phyloP scores from a whole-genome alignment of 2,329 filamentous ascomycete species.

The Phaeosphaeria sp. region DNA sequence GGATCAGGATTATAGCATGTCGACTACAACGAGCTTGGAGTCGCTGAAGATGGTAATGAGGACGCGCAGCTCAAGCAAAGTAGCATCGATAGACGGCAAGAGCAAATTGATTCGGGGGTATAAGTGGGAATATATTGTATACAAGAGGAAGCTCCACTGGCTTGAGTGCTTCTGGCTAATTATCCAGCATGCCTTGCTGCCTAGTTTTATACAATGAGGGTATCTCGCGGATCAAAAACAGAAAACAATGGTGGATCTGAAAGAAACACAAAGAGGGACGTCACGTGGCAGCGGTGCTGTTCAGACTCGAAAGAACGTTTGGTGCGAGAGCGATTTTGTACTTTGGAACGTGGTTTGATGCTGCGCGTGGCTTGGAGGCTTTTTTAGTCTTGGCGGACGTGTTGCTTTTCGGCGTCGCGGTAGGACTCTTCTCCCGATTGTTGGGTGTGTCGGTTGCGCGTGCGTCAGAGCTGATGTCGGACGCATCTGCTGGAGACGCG shows the following conservation, averaged over 20 bases:
- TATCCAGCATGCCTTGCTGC: too few species aligned
- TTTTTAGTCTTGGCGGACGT: constrained; percentile 5
- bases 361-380: constrained; percentile 8
- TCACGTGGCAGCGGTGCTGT: constrained; percentile 5
- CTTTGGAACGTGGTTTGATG: constrained; percentile 33
- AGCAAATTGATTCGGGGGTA: too few species aligned
- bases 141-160: too few species aligned
- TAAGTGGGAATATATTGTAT: too few species aligned
- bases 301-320: constrained; percentile 28
- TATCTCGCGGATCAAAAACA: not conserved
- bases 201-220: constrained; percentile 10
- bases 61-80: too few species aligned
- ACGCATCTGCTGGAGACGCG: not conserved
- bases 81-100: too few species aligned
- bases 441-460: not conserved
- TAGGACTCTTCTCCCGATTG: not conserved
- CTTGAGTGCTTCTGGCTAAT: too few species aligned
- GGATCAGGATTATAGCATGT: too few species aligned
- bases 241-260: not conserved
- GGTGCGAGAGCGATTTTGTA: constrained; percentile 43
- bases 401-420: constrained; percentile 2
- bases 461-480: not conserved
- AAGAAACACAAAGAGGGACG: not conserved
- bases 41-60: too few species aligned
- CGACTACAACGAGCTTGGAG: too few species aligned